Evolutionary conservation across 164 flowering plant species (phyloP).

Genomic region (Euptelea pleiosperma): DNA sequence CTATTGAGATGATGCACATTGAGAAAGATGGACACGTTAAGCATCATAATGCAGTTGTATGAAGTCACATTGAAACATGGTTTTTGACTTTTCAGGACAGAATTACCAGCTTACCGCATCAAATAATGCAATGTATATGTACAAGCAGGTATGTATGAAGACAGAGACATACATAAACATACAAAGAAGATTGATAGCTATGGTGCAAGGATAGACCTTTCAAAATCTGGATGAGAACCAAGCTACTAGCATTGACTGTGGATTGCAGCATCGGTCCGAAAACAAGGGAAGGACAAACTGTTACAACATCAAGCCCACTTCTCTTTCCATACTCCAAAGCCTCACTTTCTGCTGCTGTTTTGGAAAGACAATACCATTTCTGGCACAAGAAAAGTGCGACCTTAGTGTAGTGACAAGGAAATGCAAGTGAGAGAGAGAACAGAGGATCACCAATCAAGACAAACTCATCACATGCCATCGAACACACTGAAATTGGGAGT

Average conservation of each 20-base stretch:
- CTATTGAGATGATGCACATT: no score
- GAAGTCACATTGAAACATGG: no score
- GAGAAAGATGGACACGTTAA: neutral
- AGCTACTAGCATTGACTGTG: constrained; percentile 41
- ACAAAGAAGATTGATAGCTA: neutral
- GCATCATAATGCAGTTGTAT: no score
- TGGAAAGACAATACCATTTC: constrained; percentile 53
- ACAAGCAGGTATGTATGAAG: no score
- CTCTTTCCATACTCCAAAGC: constrained; percentile 46
- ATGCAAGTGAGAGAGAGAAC: neutral
- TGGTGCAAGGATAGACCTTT: constrained; percentile 30
- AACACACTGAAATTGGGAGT: no score
- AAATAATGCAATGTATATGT: no score
- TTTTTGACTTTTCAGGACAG: no score
- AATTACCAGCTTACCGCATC: no score
- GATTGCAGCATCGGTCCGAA: constrained; percentile 60
- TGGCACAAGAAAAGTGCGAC: constrained; percentile 16
- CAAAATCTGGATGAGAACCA: constrained; percentile 32
- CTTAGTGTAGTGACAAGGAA: neutral
- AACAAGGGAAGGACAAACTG: constrained; percentile 46
- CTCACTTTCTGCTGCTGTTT: constrained; percentile 49
- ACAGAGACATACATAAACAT: no score
- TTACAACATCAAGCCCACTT: constrained; percentile 43
- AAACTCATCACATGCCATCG: no score
- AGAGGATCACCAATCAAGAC: neutral